phyloP scores from a whole-genome alignment of 2,329 filamentous ascomycete species.

The Juglanconis sp. region DNA sequence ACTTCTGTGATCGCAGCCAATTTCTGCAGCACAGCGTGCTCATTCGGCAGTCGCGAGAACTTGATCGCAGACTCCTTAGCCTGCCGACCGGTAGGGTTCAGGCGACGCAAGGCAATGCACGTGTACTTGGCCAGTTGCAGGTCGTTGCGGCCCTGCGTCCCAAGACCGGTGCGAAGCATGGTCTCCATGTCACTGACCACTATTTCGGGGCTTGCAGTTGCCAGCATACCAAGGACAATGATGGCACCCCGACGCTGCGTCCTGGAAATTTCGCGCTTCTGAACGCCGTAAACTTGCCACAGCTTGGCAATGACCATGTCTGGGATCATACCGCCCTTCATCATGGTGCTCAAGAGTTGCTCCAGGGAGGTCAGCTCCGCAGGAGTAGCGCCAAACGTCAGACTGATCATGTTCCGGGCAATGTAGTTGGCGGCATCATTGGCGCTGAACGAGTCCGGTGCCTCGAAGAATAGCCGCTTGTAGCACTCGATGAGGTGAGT shows the following conservation, averaged over 20 bases:
- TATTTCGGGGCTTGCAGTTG: conserved; percentile 86
- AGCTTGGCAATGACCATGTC: conserved; percentile 86
- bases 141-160: conserved; percentile 74
- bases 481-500: conserved; percentile 96
- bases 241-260: conserved; percentile 89
- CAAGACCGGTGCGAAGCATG: conserved; percentile 87
- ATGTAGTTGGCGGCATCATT: conserved; percentile 96
- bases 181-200: conserved; percentile 93
- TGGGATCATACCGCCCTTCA: conserved; percentile 84
- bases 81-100: conserved; percentile 80
- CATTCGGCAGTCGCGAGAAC: conserved; percentile 80
- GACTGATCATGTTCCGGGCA: conserved; percentile 96
- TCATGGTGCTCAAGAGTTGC: conserved; percentile 94
- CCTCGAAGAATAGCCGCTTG: conserved; percentile 91
- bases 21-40: conserved; percentile 80
- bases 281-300: conserved; percentile 96
- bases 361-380: conserved; percentile 94
- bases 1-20: conserved; percentile 84
- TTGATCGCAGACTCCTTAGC: conserved; percentile 67
- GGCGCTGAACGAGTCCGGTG: conserved; percentile 78
- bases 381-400: conserved; percentile 92
- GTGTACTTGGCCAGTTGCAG: conserved; percentile 91
- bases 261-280: conserved; percentile 87
- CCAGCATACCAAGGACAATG: conserved; percentile 95
- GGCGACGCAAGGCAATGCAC: conserved; percentile 85